These are phyloP conservation scores for Ascochyta koolunga DNA, from an alignment of 2,329 filamentous ascomycete species.

Conservation along the genomic window DNA sequence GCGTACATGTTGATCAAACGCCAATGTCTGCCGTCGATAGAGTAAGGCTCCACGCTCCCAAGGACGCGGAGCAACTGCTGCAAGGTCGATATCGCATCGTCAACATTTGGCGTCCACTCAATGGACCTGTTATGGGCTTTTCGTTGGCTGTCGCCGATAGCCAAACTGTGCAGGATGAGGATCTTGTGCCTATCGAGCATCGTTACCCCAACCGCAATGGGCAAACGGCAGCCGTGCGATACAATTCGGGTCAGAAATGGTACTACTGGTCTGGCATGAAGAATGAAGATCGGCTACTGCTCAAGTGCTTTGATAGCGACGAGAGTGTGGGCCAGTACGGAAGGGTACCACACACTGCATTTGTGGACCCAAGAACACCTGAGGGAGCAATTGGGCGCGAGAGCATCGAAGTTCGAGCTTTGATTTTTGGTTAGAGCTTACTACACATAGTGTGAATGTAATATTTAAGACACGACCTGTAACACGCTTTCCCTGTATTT, in stretches of 20 bases:
- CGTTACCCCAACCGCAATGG: constrained; percentile 73
- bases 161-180: constrained; percentile 61
- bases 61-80: constrained; percentile 71
- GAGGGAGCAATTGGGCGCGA: constrained; percentile 74
- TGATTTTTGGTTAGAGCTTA: constrained; percentile 71
- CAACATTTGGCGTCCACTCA: constrained; percentile 80
- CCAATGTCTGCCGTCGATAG: constrained; percentile 67
- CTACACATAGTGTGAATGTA: not conserved
- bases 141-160: constrained; percentile 66
- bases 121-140: constrained; percentile 61
- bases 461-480: not conserved
- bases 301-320: constrained; percentile 80
- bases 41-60: constrained; percentile 69
- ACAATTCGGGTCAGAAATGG: constrained; percentile 71
- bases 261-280: constrained; percentile 82
- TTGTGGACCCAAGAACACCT: constrained; percentile 74
- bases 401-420: constrained; percentile 86
- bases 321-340: constrained; percentile 37
- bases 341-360: constrained; percentile 61
- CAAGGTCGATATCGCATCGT: constrained; percentile 77
- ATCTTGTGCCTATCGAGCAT: constrained; percentile 75
- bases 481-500: not conserved
- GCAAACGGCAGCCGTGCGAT: constrained; percentile 73
- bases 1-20: constrained; percentile 87
- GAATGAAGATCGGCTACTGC: constrained; percentile 71